phyloP scores from a whole-genome alignment of 2,329 filamentous ascomycete genomes.

The Colletotrichum somersetense region DNA sequence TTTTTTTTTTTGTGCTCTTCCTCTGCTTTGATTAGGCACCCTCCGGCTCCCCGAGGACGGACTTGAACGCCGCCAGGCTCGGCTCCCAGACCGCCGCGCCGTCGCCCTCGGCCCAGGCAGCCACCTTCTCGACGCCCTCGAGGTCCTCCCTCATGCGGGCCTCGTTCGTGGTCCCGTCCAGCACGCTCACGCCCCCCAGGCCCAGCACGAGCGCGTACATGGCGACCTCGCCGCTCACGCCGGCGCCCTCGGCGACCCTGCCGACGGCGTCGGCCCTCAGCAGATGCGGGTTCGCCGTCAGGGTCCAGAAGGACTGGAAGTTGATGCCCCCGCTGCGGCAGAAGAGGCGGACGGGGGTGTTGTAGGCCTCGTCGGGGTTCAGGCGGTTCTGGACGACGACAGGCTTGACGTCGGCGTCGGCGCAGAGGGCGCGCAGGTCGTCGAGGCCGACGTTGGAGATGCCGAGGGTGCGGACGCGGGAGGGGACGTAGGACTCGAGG shows the following conservation, averaged over 20 bases:
- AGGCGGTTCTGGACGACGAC: constrained; percentile 84
- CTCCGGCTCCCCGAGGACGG: constrained; percentile 19
- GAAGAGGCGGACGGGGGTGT: constrained; percentile 68
- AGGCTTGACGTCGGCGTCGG: constrained; percentile 56
- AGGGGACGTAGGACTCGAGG: constrained; percentile 75
- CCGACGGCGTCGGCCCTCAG: constrained; percentile 60
- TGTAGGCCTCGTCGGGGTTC: constrained; percentile 69
- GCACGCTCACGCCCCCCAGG: constrained; percentile 55
- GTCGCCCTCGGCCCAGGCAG: constrained; percentile 58
- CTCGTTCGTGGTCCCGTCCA: constrained; percentile 61
- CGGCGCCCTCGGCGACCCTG: constrained; percentile 59
- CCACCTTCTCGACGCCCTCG: constrained; percentile 56
- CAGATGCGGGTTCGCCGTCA: constrained; percentile 61
- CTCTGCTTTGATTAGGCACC: constrained; percentile 18
- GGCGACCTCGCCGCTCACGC: constrained; percentile 55
- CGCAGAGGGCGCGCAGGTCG: constrained; percentile 66
- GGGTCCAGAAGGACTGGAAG: constrained; percentile 69
- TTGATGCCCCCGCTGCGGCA: constrained; percentile 57
- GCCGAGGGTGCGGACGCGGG: constrained; percentile 74
- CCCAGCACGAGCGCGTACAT: constrained; percentile 64
- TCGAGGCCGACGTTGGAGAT: constrained; percentile 79
- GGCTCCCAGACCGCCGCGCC: constrained; percentile 62
- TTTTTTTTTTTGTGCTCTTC: not conserved
- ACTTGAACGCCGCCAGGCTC: constrained; percentile 63
- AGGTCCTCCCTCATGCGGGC: constrained; percentile 65